Evolutionary conservation across 495 filamentous ascomycete species (phyloP).

Genomic region (Glutinoglossum americanum): DNA sequence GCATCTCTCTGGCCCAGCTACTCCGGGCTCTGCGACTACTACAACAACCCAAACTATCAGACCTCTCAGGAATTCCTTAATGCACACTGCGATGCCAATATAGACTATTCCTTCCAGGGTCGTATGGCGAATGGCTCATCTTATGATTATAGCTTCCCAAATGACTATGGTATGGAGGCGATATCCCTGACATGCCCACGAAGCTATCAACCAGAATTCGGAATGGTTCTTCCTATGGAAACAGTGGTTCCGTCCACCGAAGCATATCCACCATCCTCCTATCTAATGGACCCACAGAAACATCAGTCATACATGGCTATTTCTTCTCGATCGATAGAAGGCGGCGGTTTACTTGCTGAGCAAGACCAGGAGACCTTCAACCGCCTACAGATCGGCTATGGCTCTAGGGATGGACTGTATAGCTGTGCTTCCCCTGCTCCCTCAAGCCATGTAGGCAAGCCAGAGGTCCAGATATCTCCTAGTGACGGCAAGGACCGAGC

Average conservation of each 20-base stretch:
- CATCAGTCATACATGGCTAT: not conserved
- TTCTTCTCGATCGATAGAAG: not conserved
- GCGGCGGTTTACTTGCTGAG: not conserved
- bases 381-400: not conserved
- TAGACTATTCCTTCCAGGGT: not conserved
- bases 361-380: not conserved
- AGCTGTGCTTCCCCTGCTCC: not conserved
- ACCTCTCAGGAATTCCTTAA: not conserved
- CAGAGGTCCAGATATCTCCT: not conserved
- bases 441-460: not conserved
- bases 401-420: not conserved
- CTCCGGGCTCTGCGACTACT: not conserved
- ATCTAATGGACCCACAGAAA: slow-evolving; percentile 1
- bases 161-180: not conserved
- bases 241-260: not conserved
- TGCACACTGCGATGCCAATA: not conserved
- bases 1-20: not conserved
- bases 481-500: not conserved
- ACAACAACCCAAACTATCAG: not conserved
- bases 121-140: not conserved
- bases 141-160: not conserved
- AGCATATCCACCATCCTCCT: slow-evolving; percentile 3
- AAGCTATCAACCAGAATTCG: not conserved
- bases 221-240: not conserved
- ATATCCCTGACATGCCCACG: not conserved